Evolutionary conservation across 208 protist genomes (phyloP).

Genomic region (Jaenimonas drosophilae): DNA sequence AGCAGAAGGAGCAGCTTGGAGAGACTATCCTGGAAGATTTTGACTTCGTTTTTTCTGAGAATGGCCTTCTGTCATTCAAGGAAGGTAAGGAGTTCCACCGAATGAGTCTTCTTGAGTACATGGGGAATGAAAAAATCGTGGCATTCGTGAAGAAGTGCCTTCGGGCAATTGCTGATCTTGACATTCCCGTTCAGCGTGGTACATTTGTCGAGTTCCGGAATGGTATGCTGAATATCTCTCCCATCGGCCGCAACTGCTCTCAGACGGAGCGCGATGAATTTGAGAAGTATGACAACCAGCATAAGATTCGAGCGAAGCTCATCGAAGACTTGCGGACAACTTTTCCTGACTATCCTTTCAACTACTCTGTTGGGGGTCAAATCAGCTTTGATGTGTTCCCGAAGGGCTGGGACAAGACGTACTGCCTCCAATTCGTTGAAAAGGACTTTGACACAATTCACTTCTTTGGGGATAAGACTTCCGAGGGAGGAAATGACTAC

Average conservation of each 20-base stretch:
- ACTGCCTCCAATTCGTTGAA: slow-evolving; percentile 95
- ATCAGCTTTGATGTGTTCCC: slow-evolving; percentile 99
- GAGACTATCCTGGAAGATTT: slow-evolving; percentile 83
- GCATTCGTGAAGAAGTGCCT: slow-evolving; percentile 95
- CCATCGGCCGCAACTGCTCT: slow-evolving; percentile 98
- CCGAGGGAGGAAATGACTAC: slow-evolving; percentile 98
- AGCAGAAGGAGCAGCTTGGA: slow-evolving; percentile 97
- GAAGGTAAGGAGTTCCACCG: slow-evolving; percentile 83
- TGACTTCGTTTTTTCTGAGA: slow-evolving; percentile 98
- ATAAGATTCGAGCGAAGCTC: slow-evolving; percentile 93
- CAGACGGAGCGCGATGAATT: slow-evolving; percentile 98
- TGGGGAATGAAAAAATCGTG: slow-evolving; percentile 93
- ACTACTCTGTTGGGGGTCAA: slow-evolving; percentile 98
- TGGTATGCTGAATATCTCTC: slow-evolving; percentile 99
- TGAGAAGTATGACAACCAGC: slow-evolving; percentile 94
- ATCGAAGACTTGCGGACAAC: slow-evolving; percentile 81
- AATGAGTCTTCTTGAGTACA: slow-evolving; percentile 82
- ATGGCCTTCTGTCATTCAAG: slow-evolving; percentile 94
- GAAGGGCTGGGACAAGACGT: slow-evolving; percentile 99
- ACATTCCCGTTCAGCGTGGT: slow-evolving; percentile 98
- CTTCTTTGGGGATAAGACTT: slow-evolving; percentile 99
- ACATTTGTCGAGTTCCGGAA: slow-evolving; percentile 99
- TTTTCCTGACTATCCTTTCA: slow-evolving; percentile 87
- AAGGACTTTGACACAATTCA: slow-evolving; percentile 96
- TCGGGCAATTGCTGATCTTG: slow-evolving; percentile 91